phyloP scores from a whole-genome alignment of 2,329 filamentous ascomycete genomes.

The Arthrobotrys sphaeroides region DNA sequence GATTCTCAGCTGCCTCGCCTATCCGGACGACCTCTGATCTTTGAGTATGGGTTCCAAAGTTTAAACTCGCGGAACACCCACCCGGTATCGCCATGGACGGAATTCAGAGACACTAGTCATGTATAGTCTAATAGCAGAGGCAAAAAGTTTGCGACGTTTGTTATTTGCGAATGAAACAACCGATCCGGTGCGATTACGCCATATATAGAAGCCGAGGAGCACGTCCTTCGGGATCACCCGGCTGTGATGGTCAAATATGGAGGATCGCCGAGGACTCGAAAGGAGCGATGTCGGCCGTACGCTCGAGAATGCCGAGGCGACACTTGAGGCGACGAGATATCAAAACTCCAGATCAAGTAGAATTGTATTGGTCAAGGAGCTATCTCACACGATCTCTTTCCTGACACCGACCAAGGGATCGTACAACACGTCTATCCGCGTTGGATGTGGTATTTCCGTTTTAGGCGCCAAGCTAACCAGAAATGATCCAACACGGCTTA shows the following conservation, averaged over 20 bases:
- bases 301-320: neutral
- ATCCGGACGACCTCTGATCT: neutral
- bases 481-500: slow-evolving; percentile 3
- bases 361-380: no score
- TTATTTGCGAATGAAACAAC: neutral
- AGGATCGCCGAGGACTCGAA: neutral
- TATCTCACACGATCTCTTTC: neutral
- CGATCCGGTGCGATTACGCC: neutral
- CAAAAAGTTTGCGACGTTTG: neutral
- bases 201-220: neutral
- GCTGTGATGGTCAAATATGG: neutral
- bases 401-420: neutral
- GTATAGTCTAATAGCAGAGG: no score
- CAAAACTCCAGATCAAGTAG: no score
- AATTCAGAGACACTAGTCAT: no score
- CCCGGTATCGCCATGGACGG: no score
- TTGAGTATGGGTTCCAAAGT: neutral
- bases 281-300: neutral
- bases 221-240: neutral
- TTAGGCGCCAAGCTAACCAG: neutral
- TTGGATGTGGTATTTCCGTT: slow-evolving; percentile 5
- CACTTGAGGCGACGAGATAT: neutral
- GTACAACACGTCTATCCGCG: neutral
- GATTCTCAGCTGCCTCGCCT: neutral
- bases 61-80: no score